Percentiles rank a stretch among this genome's conserved stretches.
These are phyloP conservation scores for Gaeumannomyces tritici DNA, from an alignment of 2,329 filamentous ascomycete species.

Conservation along the genomic window DNA sequence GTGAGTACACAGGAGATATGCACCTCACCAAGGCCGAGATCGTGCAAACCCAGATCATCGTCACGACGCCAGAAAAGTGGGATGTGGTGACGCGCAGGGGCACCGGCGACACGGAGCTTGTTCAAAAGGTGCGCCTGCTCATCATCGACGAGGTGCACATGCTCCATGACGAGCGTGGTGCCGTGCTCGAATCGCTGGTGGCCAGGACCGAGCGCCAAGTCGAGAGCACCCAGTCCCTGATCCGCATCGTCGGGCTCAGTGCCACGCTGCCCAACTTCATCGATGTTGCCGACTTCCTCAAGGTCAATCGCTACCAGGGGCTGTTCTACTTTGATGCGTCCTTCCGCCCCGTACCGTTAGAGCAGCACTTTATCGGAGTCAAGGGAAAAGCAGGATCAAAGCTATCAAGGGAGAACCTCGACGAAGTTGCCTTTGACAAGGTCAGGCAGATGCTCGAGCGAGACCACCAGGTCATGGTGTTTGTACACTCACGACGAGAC, in stretches of 20 bases:
- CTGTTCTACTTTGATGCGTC: constrained; percentile 96
- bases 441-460: constrained; percentile 83
- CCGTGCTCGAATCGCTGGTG: constrained; percentile 91
- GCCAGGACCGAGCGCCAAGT: constrained; percentile 93
- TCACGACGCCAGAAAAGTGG: constrained; percentile 99
- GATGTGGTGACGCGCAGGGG: constrained; percentile 96
- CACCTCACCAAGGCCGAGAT: constrained; percentile 96
- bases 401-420: constrained; percentile 79
- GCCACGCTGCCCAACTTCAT: constrained; percentile 94
- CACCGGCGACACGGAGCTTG: constrained; percentile 91
- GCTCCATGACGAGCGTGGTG: constrained; percentile 95
- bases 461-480: constrained; percentile 98
- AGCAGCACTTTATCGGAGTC: constrained; percentile 95
- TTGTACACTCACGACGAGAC: constrained; percentile 94
- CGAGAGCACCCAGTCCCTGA: constrained; percentile 94
- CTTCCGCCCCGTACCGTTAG: constrained; percentile 88
- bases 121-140: constrained; percentile 89
- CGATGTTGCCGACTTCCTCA: constrained; percentile 93
- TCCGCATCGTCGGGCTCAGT: constrained; percentile 90
- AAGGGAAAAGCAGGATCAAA: constrained; percentile 81
- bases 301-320: constrained; percentile 86
- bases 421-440: constrained; percentile 83
- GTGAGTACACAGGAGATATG: constrained; percentile 97
- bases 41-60: constrained; percentile 91
- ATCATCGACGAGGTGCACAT: constrained; percentile 99